Percentiles rank a stretch among this genome's conserved stretches.
Conservation (phyloP, 2,329 filamentous ascomycete genomes). For the Pseudogymnoascus sp. region DNA sequence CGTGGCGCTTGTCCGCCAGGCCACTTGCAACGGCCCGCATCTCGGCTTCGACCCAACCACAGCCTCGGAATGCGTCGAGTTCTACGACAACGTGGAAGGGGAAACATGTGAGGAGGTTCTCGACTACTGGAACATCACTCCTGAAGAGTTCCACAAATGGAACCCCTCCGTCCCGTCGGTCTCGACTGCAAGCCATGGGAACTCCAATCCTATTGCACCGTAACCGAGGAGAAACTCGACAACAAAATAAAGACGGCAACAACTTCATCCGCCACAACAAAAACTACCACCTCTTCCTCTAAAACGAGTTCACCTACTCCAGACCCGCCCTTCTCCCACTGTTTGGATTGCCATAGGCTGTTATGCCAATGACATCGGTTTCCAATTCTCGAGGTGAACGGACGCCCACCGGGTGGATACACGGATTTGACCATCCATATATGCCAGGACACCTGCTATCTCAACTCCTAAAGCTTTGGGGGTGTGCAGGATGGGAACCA, state of each 20-base stretch:
- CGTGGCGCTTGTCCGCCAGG: not conserved
- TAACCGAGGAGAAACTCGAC: not conserved
- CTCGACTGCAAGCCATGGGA: slow-evolving; percentile 1
- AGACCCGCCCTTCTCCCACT: not conserved
- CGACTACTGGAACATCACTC: not conserved
- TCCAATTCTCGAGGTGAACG: not conserved
- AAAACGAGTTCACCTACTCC: not conserved
- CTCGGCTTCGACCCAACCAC: not conserved
- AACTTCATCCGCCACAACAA: not conserved
- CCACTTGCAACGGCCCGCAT: not conserved
- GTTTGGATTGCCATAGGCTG: not conserved
- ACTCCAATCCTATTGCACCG: not conserved
- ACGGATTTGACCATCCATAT: not conserved
- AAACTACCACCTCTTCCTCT: not conserved
- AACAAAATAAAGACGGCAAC: not conserved
- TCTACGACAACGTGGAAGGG: not conserved
- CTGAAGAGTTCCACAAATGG: slow-evolving; percentile 2
- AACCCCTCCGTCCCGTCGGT: not conserved
- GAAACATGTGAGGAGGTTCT: not conserved
- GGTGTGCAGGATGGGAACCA: not conserved
- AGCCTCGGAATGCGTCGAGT: not conserved
- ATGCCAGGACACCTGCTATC: not conserved
- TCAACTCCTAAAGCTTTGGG: not conserved
- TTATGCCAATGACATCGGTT: not conserved
- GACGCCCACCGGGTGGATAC: not conserved